A percentile compares a stretch with the other conserved stretches of the same genome.
Conservation (phyloP, 1,284 basidiomycete species). For the Pholiota adiposa region DNA sequence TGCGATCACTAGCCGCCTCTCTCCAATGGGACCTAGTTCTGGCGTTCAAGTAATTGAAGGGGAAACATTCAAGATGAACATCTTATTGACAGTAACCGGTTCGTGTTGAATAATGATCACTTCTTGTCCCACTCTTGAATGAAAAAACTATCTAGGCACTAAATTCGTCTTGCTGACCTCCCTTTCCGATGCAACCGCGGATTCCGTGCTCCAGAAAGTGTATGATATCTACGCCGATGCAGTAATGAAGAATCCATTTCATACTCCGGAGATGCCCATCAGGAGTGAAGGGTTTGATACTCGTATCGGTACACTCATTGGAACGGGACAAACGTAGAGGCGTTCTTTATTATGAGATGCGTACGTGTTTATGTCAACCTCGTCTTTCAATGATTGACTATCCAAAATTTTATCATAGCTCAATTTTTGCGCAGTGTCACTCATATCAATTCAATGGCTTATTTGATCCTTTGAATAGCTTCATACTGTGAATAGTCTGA, state of each 20-base stretch:
- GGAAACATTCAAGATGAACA: slow-evolving; percentile 90
- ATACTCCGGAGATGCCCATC: slow-evolving; percentile 99
- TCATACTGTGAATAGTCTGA: no score
- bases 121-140: neutral
- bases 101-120: neutral
- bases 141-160: slow-evolving; percentile 67
- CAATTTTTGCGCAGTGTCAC: no score
- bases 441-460: no score
- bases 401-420: no score
- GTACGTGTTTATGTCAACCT: neutral
- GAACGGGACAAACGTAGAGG: slow-evolving; percentile 41
- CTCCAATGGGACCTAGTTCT: slow-evolving; percentile 81
- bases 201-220: slow-evolving; percentile 76
- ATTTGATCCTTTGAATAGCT: no score
- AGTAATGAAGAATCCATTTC: slow-evolving; percentile 99
- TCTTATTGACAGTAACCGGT: slow-evolving; percentile 95
- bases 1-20: slow-evolving; percentile 93
- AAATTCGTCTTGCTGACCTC: slow-evolving; percentile 95
- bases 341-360: neutral
- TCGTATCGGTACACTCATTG: slow-evolving; percentile 65
- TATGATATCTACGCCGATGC: slow-evolving; percentile 93
- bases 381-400: neutral
- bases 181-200: slow-evolving; percentile 73
- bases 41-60: slow-evolving; percentile 95
- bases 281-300: slow-evolving; percentile 89